These are phyloP conservation scores for Fraxinus nigra DNA, from an alignment of 305 asterid species.

Conservation along the genomic window DNA sequence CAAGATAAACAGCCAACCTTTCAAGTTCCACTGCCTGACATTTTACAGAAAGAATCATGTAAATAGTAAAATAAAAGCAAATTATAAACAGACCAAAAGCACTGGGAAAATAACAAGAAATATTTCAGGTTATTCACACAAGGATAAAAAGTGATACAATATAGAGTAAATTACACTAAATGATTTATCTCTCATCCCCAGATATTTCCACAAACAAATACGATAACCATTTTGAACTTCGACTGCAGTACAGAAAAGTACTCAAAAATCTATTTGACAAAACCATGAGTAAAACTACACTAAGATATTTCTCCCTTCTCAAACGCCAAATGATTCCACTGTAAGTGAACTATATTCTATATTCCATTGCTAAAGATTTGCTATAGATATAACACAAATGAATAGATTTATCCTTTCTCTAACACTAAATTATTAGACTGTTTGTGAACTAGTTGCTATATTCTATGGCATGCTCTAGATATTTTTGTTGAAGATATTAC, in stretches of 20 bases:
- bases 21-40: constrained; percentile 86
- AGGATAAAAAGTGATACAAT: background rate
- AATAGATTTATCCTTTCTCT: background rate
- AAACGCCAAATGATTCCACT: background rate
- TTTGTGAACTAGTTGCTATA: background rate
- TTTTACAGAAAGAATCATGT: constrained; percentile 11
- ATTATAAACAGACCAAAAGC: background rate
- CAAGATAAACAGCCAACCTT: constrained; percentile 80
- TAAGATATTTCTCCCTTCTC: background rate
- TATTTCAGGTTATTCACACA: background rate
- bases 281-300: background rate
- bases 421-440: background rate
- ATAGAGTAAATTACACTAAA: background rate
- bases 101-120: background rate
- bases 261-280: background rate
- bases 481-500: background rate
- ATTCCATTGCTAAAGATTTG: background rate
- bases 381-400: background rate
- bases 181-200: background rate
- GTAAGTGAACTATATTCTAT: background rate
- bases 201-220: background rate
- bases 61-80: constrained; percentile 19
- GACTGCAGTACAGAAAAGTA: background rate
- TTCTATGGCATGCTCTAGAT: background rate
- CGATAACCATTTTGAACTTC: background rate